phyloP scores from a whole-genome alignment of 169 alveolate genomes.

The Cryptosporidium xiaoi region DNA sequence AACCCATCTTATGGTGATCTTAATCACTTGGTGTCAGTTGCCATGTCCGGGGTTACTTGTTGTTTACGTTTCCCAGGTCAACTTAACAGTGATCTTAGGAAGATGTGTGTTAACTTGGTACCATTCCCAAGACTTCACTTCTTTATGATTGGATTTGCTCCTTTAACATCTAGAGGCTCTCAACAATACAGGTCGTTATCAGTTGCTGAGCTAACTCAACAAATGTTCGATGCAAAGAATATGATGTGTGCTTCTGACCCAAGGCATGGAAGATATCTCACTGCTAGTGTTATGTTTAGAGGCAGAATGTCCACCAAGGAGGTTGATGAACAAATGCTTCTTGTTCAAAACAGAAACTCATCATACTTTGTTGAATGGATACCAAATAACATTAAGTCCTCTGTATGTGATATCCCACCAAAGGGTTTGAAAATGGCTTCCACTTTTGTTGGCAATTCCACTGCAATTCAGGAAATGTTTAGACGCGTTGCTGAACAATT shows the following conservation, averaged over 20 bases:
- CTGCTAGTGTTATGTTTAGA: conserved; percentile 98
- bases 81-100: conserved; percentile 94
- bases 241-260: conserved; percentile 99
- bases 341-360: conserved; percentile 97
- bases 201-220: conserved; percentile 99
- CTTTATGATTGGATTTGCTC: conserved; percentile 99
- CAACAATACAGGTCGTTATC: conserved; percentile 98
- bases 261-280: conserved; percentile 98
- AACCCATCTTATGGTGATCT: conserved; percentile 99
- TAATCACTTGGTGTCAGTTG: conserved; percentile 96
- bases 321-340: conserved; percentile 99
- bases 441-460: conserved; percentile 97
- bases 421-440: conserved; percentile 98
- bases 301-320: conserved; percentile 99
- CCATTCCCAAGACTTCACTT: conserved; percentile 99
- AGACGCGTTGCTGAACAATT: conserved; percentile 97
- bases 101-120: conserved; percentile 96
- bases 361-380: conserved; percentile 99
- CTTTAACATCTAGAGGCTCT: conserved; percentile 97
- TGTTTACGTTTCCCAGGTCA: conserved; percentile 98
- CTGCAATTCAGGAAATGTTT: conserved; percentile 98
- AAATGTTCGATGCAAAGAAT: conserved; percentile 98
- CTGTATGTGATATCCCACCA: conserved; percentile 99
- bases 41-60: conserved; percentile 98
- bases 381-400: conserved; percentile 97